Conservation (phyloP, 108 stramenopile genomes). For the Nannochloropsis oceanica region DNA sequence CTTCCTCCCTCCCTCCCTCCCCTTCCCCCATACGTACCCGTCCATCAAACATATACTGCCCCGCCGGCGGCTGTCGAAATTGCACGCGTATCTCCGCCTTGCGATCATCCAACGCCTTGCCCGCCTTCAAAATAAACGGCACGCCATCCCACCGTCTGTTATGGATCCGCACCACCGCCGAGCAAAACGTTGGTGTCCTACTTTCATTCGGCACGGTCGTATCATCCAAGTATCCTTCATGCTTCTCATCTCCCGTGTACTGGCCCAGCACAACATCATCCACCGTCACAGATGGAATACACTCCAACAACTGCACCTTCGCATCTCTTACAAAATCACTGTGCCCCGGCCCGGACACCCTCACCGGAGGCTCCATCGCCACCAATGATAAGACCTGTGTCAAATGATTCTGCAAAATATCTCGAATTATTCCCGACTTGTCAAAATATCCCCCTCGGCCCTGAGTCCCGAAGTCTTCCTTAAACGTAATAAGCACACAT, state of each 20-base stretch:
- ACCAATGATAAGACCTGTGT: conserved; percentile 49
- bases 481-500: conserved; percentile 43
- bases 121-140: conserved; percentile 90
- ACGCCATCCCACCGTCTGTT: conserved; percentile 92
- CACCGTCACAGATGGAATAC: conserved; percentile 51
- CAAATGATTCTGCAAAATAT: conserved; percentile 82
- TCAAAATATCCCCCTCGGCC: conserved; percentile 94
- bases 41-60: conserved; percentile 15
- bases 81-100: conserved; percentile 84
- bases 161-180: conserved; percentile 59
- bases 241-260: conserved; percentile 62
- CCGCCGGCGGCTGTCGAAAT: conserved; percentile 56
- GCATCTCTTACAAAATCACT: conserved; percentile 70
- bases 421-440: conserved; percentile 81
- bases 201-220: conserved; percentile 46
- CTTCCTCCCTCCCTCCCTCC: not conserved
- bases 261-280: conserved; percentile 83
- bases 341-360: conserved; percentile 22
- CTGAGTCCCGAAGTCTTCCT: conserved; percentile 47
- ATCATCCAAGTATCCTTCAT: conserved; percentile 67
- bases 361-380: conserved; percentile 38
- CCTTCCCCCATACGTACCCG: not conserved
- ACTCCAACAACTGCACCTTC: conserved; percentile 76
- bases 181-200: conserved; percentile 80
- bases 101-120: conserved; percentile 85